Evolutionary conservation across 345 rosid genomes (phyloP).

Genomic region (Linum trigynum): DNA sequence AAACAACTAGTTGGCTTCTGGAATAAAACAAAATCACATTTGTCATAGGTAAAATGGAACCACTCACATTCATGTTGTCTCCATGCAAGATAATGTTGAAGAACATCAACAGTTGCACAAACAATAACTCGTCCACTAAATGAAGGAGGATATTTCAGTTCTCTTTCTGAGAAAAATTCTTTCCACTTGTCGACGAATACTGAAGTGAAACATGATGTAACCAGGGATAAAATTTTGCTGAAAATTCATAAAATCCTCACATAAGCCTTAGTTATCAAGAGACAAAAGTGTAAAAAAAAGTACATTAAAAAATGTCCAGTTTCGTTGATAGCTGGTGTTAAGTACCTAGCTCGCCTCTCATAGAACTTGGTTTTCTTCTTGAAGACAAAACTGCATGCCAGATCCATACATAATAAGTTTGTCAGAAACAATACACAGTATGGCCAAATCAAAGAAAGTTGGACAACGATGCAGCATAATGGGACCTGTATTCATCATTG

Average conservation of each 20-base stretch:
- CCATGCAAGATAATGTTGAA: conserved; percentile 80
- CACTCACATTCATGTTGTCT: conserved; percentile 78
- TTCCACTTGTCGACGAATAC: conserved; percentile 61
- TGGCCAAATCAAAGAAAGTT: not conserved
- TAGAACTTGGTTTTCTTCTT: conserved; percentile 72
- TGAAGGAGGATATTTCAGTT: conserved; percentile 55
- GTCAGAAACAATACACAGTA: not conserved
- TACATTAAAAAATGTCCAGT: not conserved
- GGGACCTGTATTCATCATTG: conserved; percentile 66
- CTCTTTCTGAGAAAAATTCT: conserved; percentile 48
- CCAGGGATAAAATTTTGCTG: conserved; percentile 74
- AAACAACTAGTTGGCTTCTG: not conserved
- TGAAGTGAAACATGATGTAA: conserved; percentile 65
- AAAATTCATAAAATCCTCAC: conserved; percentile 21
- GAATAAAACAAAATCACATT: not conserved
- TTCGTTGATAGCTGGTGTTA: not conserved
- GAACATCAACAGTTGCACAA: conserved; percentile 71
- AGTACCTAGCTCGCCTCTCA: conserved; percentile 72
- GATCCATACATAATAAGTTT: not conserved
- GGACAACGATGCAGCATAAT: not conserved
- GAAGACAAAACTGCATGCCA: conserved; percentile 57
- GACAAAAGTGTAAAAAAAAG: not conserved
- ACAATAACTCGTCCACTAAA: conserved; percentile 43
- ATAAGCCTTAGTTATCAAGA: not conserved
- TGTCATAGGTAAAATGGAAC: conserved; percentile 19